phyloP scores from a whole-genome alignment of 768 basidiomycete genomes.

The Pleurotus tuoliensis region DNA sequence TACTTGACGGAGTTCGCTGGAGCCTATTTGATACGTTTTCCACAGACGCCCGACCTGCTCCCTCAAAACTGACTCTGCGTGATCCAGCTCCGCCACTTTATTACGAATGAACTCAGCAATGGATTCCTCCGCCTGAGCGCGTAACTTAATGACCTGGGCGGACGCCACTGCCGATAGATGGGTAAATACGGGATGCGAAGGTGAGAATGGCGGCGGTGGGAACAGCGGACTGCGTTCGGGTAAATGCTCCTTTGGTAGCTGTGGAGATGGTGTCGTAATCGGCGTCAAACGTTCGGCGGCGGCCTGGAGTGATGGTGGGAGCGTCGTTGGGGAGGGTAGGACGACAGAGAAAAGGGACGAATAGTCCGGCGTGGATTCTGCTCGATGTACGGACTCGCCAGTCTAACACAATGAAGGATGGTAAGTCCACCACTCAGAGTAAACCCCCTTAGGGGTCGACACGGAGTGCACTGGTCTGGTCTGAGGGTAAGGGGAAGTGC shows the following conservation, averaged over 20 bases:
- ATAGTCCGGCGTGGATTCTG: conserved; percentile 38
- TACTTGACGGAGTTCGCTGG: conserved; percentile 41
- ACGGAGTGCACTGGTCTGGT: too few species aligned
- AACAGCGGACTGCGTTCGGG: conserved; percentile 58
- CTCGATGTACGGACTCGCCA: conserved; percentile 31
- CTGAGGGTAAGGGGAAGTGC: neutral
- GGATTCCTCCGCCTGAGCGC: conserved; percentile 55
- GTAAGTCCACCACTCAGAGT: too few species aligned
- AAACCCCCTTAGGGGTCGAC: too few species aligned
- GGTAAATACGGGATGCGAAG: conserved; percentile 67
- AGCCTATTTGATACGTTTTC: conserved; percentile 49
- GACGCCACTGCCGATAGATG: conserved; percentile 60
- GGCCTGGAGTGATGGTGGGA: conserved; percentile 20
- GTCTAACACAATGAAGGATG: conserved; percentile 24
- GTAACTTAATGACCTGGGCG: conserved; percentile 48
- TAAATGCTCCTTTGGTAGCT: conserved; percentile 36
- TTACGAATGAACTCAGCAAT: conserved; percentile 48
- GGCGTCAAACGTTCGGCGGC: conserved; percentile 8
- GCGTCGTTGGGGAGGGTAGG: conserved; percentile 26
- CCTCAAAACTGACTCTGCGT: conserved; percentile 48
- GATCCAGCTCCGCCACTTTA: conserved; percentile 55
- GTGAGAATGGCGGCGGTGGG: conserved; percentile 72
- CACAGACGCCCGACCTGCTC: conserved; percentile 61
- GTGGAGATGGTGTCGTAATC: conserved; percentile 18
- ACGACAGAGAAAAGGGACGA: conserved; percentile 43